A percentile compares a stretch with the other conserved stretches of the same genome.
phyloP scores from a whole-genome alignment of 2,329 filamentous ascomycete species.

The Aspergillus ruber region DNA sequence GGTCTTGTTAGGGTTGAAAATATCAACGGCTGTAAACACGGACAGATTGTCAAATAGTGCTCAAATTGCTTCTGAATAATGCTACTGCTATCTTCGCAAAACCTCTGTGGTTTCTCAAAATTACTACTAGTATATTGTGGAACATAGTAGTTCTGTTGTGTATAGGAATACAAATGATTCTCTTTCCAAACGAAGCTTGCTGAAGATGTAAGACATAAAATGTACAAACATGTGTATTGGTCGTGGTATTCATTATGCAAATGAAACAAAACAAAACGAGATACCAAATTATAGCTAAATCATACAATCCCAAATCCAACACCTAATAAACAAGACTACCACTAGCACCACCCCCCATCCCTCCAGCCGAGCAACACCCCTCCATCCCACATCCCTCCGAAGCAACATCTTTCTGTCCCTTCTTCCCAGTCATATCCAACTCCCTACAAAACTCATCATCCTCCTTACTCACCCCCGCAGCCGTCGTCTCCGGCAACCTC shows the following conservation, averaged over 20 bases:
- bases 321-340: background rate
- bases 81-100: too few species aligned
- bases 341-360: background rate
- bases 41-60: too few species aligned
- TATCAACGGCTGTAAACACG: too few species aligned
- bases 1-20: too few species aligned
- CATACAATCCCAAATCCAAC: background rate
- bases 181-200: too few species aligned
- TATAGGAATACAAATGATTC: too few species aligned
- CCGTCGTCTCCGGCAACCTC: constrained; percentile 19
- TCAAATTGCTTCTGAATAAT: too few species aligned
- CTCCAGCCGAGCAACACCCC: background rate
- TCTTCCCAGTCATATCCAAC: constrained; percentile 2
- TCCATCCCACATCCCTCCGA: background rate
- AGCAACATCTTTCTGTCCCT: background rate
- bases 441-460: constrained; percentile 27
- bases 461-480: constrained; percentile 19
- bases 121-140: too few species aligned
- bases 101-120: too few species aligned
- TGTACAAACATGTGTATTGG: background rate
- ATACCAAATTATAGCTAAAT: background rate
- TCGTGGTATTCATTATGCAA: background rate
- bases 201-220: background rate
- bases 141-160: too few species aligned
- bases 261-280: background rate